phyloP scores from a whole-genome alignment of 2,329 filamentous ascomycete genomes.

The Epichloe sp. region DNA sequence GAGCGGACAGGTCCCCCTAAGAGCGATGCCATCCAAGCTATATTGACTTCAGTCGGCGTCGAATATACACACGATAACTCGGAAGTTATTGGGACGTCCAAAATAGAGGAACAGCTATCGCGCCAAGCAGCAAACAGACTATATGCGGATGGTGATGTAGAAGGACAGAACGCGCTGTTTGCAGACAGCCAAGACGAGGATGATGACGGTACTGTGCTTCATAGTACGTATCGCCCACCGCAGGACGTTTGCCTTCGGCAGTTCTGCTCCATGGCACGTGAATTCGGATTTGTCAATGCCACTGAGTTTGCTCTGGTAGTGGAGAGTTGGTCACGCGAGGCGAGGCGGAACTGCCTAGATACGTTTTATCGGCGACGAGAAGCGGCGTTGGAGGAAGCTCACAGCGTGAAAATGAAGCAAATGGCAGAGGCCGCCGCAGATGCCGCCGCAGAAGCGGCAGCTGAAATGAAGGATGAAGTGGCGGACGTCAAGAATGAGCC shows the following conservation, averaged over 20 bases:
- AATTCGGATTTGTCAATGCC: conserved; percentile 61
- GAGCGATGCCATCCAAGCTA: conserved; percentile 74
- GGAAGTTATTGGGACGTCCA: conserved; percentile 86
- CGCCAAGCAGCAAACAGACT: conserved; percentile 55
- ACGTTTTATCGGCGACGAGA: conserved; percentile 62
- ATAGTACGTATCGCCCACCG: conserved; percentile 54
- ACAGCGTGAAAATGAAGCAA: conserved; percentile 8
- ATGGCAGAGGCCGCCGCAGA: not conserved
- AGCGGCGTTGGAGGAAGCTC: conserved; percentile 21
- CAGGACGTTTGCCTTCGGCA: conserved; percentile 63
- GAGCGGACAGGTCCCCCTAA: conserved; percentile 26
- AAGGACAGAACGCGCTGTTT: conserved; percentile 45
- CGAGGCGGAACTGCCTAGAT: conserved; percentile 66
- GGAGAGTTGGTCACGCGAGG: conserved; percentile 77
- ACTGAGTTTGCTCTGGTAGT: conserved; percentile 83
- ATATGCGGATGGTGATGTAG: conserved; percentile 28
- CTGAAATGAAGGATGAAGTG: not conserved
- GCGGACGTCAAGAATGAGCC: conserved; percentile 3
- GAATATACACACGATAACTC: conserved; percentile 95
- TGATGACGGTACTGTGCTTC: conserved; percentile 16
- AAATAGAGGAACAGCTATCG: conserved; percentile 75
- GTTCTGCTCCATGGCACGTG: conserved; percentile 79
- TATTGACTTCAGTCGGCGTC: conserved; percentile 76
- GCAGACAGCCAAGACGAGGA: conserved; percentile 30
- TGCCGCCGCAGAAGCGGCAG: not conserved